Evolutionary conservation across 164 flowering plant species (phyloP).

Genomic region (Vitis rotundifolia): DNA sequence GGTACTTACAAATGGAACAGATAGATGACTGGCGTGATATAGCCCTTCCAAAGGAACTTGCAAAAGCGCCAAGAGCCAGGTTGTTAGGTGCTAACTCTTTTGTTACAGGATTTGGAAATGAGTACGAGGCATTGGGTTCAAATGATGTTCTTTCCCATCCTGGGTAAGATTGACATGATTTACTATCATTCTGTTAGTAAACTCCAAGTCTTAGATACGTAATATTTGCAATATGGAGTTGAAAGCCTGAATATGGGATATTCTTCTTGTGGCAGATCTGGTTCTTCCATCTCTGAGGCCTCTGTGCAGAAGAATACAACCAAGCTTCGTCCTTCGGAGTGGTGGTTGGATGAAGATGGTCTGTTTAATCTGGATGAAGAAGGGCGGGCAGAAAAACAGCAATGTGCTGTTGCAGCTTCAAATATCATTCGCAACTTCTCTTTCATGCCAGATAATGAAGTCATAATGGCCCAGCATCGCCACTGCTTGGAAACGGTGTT

Average conservation of each 20-base stretch:
- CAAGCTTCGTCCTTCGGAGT: conserved; percentile 49
- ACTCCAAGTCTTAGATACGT: background rate
- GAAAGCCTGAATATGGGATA: conserved; percentile 3
- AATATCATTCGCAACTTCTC: conserved; percentile 95
- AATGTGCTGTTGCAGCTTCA: conserved; percentile 95
- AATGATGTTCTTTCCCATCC: conserved; percentile 32
- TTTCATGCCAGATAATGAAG: conserved; percentile 92
- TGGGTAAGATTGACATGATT: conserved; percentile 34
- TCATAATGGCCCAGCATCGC: conserved; percentile 78
- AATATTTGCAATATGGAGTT: background rate
- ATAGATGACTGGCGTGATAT: conserved; percentile 99
- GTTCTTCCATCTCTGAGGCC: conserved; percentile 43
- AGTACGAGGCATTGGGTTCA: conserved; percentile 56
- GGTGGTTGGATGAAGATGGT: conserved; percentile 95
- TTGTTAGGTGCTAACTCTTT: conserved; percentile 65
- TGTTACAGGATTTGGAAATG: conserved; percentile 87
- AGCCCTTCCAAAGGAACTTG: conserved; percentile 73
- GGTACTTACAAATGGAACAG: conserved; percentile 32
- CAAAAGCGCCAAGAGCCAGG: conserved; percentile 56
- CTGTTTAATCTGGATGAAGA: conserved; percentile 93
- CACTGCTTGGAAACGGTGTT: conserved; percentile 86
- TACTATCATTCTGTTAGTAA: background rate
- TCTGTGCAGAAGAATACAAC: conserved; percentile 29
- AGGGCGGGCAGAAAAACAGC: conserved; percentile 88
- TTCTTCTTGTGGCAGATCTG: conserved; percentile 36